Conservation (phyloP, 2,329 filamentous ascomycete species). For the Xylariaceae sp. region DNA sequence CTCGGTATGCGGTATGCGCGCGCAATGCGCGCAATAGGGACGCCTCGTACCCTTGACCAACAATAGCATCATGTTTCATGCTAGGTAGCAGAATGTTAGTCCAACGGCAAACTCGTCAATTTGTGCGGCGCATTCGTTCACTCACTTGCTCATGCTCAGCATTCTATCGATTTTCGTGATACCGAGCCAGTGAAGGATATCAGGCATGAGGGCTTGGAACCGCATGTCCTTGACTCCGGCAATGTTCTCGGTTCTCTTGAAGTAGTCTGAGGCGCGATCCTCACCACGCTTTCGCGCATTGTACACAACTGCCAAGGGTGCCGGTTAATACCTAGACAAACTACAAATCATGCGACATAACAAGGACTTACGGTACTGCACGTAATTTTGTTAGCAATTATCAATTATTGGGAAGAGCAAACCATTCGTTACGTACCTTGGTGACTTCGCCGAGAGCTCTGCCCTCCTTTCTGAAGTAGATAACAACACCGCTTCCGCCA, state of each 20-base stretch:
- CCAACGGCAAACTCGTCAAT: conserved; percentile 13
- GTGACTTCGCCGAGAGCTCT: conserved; percentile 92
- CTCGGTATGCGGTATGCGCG: background rate
- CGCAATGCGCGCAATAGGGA: conserved; percentile 12
- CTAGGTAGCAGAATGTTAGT: conserved; percentile 39
- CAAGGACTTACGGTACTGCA: conserved; percentile 42
- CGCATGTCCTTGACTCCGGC: conserved; percentile 96
- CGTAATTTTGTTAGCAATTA: conserved; percentile 29
- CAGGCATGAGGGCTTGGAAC: conserved; percentile 96
- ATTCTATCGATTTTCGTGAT: conserved; percentile 98
- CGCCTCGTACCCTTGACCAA: conserved; percentile 63
- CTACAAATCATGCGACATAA: conserved; percentile 11
- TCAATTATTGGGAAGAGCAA: conserved; percentile 15
- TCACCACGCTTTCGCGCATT: conserved; percentile 76
- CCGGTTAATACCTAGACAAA: conserved; percentile 23
- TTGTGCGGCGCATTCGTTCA: conserved; percentile 22
- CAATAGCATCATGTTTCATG: conserved; percentile 89
- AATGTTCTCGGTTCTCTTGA: conserved; percentile 96
- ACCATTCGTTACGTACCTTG: conserved; percentile 56
- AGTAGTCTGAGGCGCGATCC: conserved; percentile 85
- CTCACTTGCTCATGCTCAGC: conserved; percentile 95
- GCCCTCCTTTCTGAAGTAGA: conserved; percentile 98
- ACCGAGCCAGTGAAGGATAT: conserved; percentile 95
- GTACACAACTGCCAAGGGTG: conserved; percentile 51
- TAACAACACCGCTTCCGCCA: conserved; percentile 88